Conservation (phyloP, 495 filamentous ascomycete species). For the Aspergillus wentii region DNA sequence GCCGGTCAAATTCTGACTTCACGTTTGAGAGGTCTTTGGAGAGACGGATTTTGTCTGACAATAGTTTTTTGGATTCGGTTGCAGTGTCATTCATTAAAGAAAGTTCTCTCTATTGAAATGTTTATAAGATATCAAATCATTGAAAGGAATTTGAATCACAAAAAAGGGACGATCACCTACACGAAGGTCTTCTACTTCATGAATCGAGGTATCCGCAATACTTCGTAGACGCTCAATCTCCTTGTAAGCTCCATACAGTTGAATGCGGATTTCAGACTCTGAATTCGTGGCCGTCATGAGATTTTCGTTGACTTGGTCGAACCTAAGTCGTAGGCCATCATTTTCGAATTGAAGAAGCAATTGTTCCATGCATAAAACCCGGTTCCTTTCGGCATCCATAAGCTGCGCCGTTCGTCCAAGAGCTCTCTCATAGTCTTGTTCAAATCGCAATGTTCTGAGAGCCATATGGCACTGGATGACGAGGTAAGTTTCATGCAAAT, state of each 20-base stretch:
- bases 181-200: slow-evolving; percentile 64
- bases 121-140: no score
- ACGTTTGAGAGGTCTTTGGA: slow-evolving; percentile 64
- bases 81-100: slow-evolving; percentile 55
- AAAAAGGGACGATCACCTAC: slow-evolving; percentile 35
- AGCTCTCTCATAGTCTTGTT: slow-evolving; percentile 61
- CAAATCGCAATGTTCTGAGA: slow-evolving; percentile 47
- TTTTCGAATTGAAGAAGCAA: slow-evolving; percentile 69
- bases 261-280: slow-evolving; percentile 49
- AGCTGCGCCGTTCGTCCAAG: slow-evolving; percentile 54
- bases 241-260: slow-evolving; percentile 52
- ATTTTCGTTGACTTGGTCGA: slow-evolving; percentile 51
- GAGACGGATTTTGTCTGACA: slow-evolving; percentile 73
- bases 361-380: slow-evolving; percentile 59
- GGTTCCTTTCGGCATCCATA: slow-evolving; percentile 61
- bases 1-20: slow-evolving; percentile 73
- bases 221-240: slow-evolving; percentile 52
- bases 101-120: slow-evolving; percentile 57
- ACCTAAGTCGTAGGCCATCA: slow-evolving; percentile 54
- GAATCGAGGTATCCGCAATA: slow-evolving; percentile 50
- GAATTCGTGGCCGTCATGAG: slow-evolving; percentile 41
- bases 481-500: slow-evolving; percentile 7
- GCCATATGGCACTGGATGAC: slow-evolving; percentile 34
- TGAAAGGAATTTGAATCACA: no score
- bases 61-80: slow-evolving; percentile 61